Evolutionary conservation across 805 yeast genomes (phyloP).

Genomic region (Starmerella apis): DNA sequence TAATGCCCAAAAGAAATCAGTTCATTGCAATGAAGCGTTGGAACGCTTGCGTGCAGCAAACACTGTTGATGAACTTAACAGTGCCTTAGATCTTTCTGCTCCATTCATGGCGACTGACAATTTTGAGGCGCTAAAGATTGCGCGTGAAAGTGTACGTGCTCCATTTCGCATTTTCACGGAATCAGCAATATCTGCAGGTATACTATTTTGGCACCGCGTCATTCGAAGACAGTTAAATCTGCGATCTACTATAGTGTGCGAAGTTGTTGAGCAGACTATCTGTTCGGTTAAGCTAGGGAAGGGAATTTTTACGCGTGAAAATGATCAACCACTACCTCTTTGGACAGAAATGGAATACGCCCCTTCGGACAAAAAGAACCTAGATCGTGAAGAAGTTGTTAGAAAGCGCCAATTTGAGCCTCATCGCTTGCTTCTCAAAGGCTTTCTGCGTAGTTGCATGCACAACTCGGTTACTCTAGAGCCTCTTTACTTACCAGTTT

Average conservation of each 20-base stretch:
- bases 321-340: constrained; percentile 51
- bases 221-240: constrained; percentile 54
- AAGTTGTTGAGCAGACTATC: constrained; percentile 62
- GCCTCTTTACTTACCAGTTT: constrained; percentile 46
- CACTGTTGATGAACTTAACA: constrained; percentile 6
- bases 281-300: constrained; percentile 44
- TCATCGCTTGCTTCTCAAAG: constrained; percentile 55
- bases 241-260: constrained; percentile 53
- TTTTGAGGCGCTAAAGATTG: constrained; percentile 16
- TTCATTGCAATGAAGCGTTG: neutral
- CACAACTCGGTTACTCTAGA: constrained; percentile 17
- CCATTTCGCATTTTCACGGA: constrained; percentile 64
- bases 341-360: constrained; percentile 74
- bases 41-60: neutral
- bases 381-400: constrained; percentile 42
- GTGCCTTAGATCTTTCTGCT: constrained; percentile 8
- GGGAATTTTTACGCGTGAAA: constrained; percentile 54
- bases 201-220: constrained; percentile 70
- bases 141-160: constrained; percentile 33
- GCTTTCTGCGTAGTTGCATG: constrained; percentile 68
- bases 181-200: constrained; percentile 50
- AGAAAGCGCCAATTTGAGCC: constrained; percentile 49
- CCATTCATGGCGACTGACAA: constrained; percentile 5
- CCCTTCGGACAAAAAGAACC: constrained; percentile 60
- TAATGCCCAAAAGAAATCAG: neutral